These are phyloP conservation scores for Kokia cookei DNA, from an alignment of 441 rosid genomes.

Conservation along the genomic window DNA sequence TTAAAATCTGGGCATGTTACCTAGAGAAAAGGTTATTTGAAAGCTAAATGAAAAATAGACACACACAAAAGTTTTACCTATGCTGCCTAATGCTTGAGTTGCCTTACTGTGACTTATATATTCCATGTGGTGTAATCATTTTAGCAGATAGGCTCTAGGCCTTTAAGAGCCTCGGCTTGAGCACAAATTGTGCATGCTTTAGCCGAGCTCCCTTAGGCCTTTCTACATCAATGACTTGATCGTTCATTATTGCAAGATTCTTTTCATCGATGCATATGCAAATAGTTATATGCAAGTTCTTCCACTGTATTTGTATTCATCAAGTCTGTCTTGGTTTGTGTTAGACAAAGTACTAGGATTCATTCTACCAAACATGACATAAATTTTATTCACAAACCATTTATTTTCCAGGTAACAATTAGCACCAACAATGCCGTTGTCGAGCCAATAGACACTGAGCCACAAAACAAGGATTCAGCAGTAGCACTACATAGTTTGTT, in stretches of 20 bases:
- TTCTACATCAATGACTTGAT: not conserved
- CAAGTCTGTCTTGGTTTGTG: not conserved
- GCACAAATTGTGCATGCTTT: too few relatives aligned
- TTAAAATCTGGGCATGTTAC: not conserved
- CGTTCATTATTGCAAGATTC: not conserved
- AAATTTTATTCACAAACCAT: not conserved
- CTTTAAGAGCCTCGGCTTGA: too few relatives aligned
- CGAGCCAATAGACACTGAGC: not conserved
- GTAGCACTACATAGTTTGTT: not conserved
- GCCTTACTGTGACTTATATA: not conserved
- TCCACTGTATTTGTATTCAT: not conserved
- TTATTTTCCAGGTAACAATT: not conserved
- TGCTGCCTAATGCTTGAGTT: not conserved
- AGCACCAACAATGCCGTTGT: not conserved
- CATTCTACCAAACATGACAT: not conserved
- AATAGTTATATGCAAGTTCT: not conserved
- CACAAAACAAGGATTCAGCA: not conserved
- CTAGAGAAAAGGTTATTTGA: not conserved
- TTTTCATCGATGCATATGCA: not conserved
- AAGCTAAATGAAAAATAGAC: not conserved
- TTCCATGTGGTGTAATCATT: too few relatives aligned
- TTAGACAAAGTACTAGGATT: not conserved
- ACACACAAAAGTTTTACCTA: not conserved
- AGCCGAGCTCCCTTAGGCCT: too few relatives aligned
- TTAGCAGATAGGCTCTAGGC: too few relatives aligned